Evolutionary conservation across 176 grass and related monocot genomes (phyloP).

Genomic region (Cenchrus americanus): DNA sequence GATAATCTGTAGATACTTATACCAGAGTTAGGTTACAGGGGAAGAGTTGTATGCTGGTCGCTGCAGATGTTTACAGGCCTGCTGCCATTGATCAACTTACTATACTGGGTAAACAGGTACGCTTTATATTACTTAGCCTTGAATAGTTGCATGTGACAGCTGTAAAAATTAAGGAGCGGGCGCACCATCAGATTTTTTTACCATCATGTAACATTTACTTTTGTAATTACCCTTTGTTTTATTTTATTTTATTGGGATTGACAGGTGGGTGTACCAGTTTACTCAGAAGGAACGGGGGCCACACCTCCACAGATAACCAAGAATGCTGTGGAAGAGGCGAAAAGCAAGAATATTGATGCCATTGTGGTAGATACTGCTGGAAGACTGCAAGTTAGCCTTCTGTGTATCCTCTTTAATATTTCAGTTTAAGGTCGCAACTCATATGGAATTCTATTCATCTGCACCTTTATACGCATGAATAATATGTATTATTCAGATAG

Average conservation of each 20-base stretch:
- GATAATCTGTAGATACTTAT: slow-evolving; percentile 53
- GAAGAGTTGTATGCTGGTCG: slow-evolving; percentile 94
- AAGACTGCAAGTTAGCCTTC: slow-evolving; percentile 70
- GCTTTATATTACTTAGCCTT: slow-evolving; percentile 1
- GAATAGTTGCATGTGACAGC: neutral
- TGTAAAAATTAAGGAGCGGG: neutral
- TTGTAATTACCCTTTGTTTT: neutral
- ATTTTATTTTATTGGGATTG: neutral
- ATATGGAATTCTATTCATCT: neutral
- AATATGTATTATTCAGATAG: neutral
- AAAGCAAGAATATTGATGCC: slow-evolving; percentile 76
- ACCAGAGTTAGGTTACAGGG: slow-evolving; percentile 69
- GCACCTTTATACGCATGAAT: neutral
- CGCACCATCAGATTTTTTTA: neutral
- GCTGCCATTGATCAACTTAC: slow-evolving; percentile 97
- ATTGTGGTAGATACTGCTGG: slow-evolving; percentile 95
- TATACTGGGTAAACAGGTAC: slow-evolving; percentile 86
- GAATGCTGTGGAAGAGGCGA: slow-evolving; percentile 81
- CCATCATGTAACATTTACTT: neutral
- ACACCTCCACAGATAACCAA: slow-evolving; percentile 86
- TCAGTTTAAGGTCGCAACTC: neutral
- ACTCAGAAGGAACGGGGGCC: slow-evolving; percentile 74
- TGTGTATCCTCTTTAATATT: slow-evolving; percentile 6
- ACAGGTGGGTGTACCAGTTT: slow-evolving; percentile 85
- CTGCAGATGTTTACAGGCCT: slow-evolving; percentile 97